phyloP scores from a whole-genome alignment of 2,329 filamentous ascomycete species.

The Aureobasidium sp. region DNA sequence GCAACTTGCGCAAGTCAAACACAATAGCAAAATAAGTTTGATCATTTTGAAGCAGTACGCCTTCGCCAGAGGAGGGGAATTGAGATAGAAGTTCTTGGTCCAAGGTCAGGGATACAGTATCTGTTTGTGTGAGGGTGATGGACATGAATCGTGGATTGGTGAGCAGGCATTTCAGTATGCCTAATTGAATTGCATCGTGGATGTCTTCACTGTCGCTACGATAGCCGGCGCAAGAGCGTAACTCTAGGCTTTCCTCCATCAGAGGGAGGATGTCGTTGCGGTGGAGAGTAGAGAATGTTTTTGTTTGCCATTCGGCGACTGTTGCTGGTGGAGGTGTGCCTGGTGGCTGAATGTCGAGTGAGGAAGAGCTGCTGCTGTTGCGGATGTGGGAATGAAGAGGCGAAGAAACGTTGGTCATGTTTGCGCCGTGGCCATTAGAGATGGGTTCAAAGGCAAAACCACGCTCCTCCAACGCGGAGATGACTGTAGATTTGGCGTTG shows the following conservation, averaged over 20 bases:
- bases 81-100: slow-evolving; percentile 60
- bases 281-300: slow-evolving; percentile 78
- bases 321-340: slow-evolving; percentile 71
- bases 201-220: slow-evolving; percentile 30
- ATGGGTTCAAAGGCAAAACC: slow-evolving; percentile 77
- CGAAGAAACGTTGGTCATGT: slow-evolving; percentile 41
- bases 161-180: slow-evolving; percentile 44
- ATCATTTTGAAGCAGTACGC: slow-evolving; percentile 69
- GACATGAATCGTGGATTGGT: slow-evolving; percentile 58
- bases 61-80: slow-evolving; percentile 38
- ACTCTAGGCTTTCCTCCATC: slow-evolving; percentile 59
- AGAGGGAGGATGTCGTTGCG: slow-evolving; percentile 67
- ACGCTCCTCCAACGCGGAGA: slow-evolving; percentile 65
- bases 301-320: slow-evolving; percentile 69
- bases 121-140: slow-evolving; percentile 64
- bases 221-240: slow-evolving; percentile 75
- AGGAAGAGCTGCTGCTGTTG: slow-evolving; percentile 39
- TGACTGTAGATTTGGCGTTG: slow-evolving; percentile 66
- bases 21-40: slow-evolving; percentile 73
- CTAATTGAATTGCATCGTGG: slow-evolving; percentile 40
- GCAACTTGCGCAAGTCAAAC: slow-evolving; percentile 71
- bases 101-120: slow-evolving; percentile 66
- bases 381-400: slow-evolving; percentile 50
- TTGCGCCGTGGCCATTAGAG: slow-evolving; percentile 43
- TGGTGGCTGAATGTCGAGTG: slow-evolving; percentile 45